Evolutionary conservation across 2,329 filamentous ascomycete genomes (phyloP).

Genomic region (Phoma sp.): DNA sequence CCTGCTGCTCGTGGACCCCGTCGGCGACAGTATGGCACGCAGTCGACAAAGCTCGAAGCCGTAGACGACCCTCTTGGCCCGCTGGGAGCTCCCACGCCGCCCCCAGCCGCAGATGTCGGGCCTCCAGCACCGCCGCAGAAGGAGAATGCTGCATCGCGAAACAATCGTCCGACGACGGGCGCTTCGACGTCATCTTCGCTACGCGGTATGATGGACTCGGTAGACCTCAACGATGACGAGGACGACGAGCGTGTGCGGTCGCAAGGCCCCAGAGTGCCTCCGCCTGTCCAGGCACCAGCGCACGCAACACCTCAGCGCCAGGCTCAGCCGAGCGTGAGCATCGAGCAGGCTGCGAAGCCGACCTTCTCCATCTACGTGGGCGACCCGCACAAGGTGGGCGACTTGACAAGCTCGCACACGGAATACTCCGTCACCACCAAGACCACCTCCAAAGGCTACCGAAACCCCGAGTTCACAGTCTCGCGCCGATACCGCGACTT

Average conservation of each 20-base stretch:
- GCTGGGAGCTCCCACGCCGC: constrained; percentile 69
- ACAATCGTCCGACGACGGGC: constrained; percentile 60
- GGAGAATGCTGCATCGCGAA: constrained; percentile 60
- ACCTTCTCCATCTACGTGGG: constrained; percentile 90
- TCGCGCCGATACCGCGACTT: constrained; percentile 96
- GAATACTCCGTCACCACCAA: constrained; percentile 95
- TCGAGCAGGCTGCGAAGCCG: constrained; percentile 93
- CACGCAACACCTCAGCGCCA: constrained; percentile 58
- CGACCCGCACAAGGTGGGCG: constrained; percentile 97
- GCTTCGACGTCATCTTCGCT: constrained; percentile 56
- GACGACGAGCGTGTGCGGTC: constrained; percentile 55
- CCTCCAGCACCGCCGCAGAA: constrained; percentile 72
- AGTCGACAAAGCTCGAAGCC: constrained; percentile 78
- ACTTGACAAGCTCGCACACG: constrained; percentile 95
- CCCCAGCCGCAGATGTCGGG: constrained; percentile 61
- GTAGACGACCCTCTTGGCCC: constrained; percentile 79
- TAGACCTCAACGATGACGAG: constrained; percentile 72
- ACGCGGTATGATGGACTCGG: constrained; percentile 65
- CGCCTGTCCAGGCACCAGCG: constrained; percentile 62
- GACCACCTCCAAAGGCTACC: constrained; percentile 96
- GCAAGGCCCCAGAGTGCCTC: constrained; percentile 67
- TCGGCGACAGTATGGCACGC: constrained; percentile 69
- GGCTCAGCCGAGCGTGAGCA: constrained; percentile 78
- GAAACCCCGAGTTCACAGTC: constrained; percentile 89
- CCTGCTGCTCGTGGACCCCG: constrained; percentile 58